These are phyloP conservation scores for Zymoseptoria brevis DNA, from an alignment of 2,329 filamentous ascomycete species.

Conservation along the genomic window DNA sequence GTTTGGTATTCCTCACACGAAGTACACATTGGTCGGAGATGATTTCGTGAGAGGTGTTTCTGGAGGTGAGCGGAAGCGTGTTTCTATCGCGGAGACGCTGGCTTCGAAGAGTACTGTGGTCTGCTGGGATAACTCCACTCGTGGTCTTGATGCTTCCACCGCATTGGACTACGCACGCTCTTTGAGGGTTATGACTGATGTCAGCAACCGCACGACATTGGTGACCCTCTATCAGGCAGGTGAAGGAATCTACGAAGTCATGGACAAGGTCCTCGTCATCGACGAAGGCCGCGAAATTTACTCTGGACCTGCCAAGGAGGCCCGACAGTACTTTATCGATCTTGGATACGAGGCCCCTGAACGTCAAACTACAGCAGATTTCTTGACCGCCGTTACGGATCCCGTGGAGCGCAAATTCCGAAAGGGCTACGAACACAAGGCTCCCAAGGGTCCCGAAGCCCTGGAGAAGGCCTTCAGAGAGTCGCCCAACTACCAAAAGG, in stretches of 20 bases:
- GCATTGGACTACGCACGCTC: constrained; percentile 71
- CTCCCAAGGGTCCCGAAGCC: constrained; percentile 62
- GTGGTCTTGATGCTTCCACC: constrained; percentile 71
- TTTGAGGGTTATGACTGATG: constrained; percentile 71
- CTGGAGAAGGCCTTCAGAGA: constrained; percentile 59
- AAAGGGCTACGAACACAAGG: constrained; percentile 54
- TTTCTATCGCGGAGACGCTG: constrained; percentile 69
- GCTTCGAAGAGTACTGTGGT: constrained; percentile 66
- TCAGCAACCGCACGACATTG: constrained; percentile 61
- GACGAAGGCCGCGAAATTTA: constrained; percentile 63
- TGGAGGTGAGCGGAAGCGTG: constrained; percentile 73
- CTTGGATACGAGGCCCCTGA: constrained; percentile 55
- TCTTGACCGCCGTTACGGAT: constrained; percentile 68
- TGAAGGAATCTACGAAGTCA: constrained; percentile 61
- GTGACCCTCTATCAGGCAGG: constrained; percentile 63
- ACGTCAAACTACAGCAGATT: constrained; percentile 66
- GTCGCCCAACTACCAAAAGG: constrained; percentile 53
- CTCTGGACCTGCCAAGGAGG: constrained; percentile 54
- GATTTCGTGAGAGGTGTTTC: constrained; percentile 65
- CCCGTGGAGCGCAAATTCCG: constrained; percentile 62
- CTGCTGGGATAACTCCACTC: constrained; percentile 73
- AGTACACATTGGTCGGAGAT: constrained; percentile 67
- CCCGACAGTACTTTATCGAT: constrained; percentile 57
- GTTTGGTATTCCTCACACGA: constrained; percentile 70
- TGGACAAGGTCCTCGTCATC: constrained; percentile 76